These are phyloP conservation scores for Crucihimalaya himalaica DNA, from an alignment of 345 rosid genomes.

Conservation along the genomic window DNA sequence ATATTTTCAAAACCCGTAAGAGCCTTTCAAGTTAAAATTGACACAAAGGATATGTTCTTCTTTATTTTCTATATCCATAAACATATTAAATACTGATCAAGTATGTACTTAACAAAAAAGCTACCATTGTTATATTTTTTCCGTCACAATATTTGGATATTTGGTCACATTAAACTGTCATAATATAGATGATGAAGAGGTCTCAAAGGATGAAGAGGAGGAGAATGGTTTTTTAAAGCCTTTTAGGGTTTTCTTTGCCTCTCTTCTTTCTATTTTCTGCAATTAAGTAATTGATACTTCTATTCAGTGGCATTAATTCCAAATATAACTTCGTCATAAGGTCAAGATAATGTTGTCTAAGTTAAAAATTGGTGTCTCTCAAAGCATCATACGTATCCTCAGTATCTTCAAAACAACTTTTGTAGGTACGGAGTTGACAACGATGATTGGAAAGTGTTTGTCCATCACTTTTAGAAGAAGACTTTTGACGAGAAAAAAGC, in stretches of 20 bases:
- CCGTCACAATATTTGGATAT: too few relatives aligned
- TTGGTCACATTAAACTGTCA: too few relatives aligned
- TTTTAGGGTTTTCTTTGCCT: slow-evolving; percentile 64
- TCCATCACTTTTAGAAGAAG: slow-evolving; percentile 60
- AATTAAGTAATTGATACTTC: not conserved
- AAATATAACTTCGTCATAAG: not conserved
- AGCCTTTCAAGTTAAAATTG: too few relatives aligned
- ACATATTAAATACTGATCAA: too few relatives aligned
- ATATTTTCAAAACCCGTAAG: too few relatives aligned
- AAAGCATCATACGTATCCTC: not conserved
- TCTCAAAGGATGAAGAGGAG: slow-evolving; percentile 66
- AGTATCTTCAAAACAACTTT: slow-evolving; percentile 5
- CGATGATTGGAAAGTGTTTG: slow-evolving; percentile 74
- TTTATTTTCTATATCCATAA: too few relatives aligned
- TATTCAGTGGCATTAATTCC: not conserved
- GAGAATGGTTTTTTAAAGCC: slow-evolving; percentile 81
- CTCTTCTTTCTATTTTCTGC: not conserved
- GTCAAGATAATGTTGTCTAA: not conserved
- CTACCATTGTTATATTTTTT: too few relatives aligned
- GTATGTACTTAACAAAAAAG: too few relatives aligned
- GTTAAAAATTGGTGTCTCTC: not conserved
- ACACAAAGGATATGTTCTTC: too few relatives aligned
- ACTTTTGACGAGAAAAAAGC: too few relatives aligned
- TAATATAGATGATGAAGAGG: slow-evolving; percentile 66
- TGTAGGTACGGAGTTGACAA: slow-evolving; percentile 85